A percentile compares a stretch with the other conserved stretches of the same genome.
phyloP scores from a whole-genome alignment of 805 yeast species.

The Metschnikowia cerradonensis region DNA sequence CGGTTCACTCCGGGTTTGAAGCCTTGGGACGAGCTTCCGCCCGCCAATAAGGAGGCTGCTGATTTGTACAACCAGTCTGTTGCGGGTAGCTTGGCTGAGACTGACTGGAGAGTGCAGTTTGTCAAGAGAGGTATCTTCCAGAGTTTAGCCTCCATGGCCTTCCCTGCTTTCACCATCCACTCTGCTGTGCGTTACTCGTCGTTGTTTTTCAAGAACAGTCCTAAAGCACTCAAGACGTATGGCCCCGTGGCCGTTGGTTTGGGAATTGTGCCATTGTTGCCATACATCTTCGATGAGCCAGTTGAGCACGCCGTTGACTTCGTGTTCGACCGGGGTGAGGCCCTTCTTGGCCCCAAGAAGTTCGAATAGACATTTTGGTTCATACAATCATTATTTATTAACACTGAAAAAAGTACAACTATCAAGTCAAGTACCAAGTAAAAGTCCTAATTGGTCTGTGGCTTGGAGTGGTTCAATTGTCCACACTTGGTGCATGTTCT shows the following conservation, averaged over 20 bases:
- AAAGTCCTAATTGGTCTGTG: constrained; percentile 30
- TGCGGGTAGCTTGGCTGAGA: constrained; percentile 32
- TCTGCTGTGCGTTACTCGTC: constrained; percentile 70
- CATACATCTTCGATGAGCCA: constrained; percentile 78
- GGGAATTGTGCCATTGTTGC: constrained; percentile 71
- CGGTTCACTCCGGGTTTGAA: constrained; percentile 52
- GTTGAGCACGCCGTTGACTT: constrained; percentile 67
- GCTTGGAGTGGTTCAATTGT: constrained; percentile 63
- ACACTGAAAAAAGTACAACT: too few species aligned
- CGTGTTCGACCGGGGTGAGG: constrained; percentile 51
- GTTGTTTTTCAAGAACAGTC: constrained; percentile 52
- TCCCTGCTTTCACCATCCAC: constrained; percentile 84
- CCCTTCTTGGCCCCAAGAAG: constrained; percentile 2
- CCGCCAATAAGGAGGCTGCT: constrained; percentile 35
- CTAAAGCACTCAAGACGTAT: constrained; percentile 48
- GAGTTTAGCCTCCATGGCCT: constrained; percentile 78
- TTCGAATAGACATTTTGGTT: background rate
- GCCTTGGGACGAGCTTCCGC: constrained; percentile 59
- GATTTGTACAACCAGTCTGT: constrained; percentile 24
- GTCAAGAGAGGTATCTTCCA: constrained; percentile 77
- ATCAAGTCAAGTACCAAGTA: background rate
- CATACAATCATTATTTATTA: background rate
- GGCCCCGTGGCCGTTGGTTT: constrained; percentile 81
- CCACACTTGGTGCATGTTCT: constrained; percentile 79
- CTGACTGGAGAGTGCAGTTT: constrained; percentile 65